These are phyloP conservation scores for Lichtheimia hyalospora DNA, from an alignment of 371 early-diverging fungal species.

Conservation along the genomic window DNA sequence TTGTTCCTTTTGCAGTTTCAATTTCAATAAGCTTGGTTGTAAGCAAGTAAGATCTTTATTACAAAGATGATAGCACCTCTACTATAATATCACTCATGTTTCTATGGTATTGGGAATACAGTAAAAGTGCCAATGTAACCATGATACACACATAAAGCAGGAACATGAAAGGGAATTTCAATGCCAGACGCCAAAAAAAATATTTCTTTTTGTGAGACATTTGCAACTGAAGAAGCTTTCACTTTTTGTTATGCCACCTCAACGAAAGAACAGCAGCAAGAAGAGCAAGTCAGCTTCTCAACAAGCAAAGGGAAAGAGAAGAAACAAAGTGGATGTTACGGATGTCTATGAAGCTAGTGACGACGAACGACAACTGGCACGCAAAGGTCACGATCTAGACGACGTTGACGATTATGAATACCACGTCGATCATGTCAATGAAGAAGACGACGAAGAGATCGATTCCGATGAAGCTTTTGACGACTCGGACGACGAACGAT, in stretches of 20 bases:
- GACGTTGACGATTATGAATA: conserved; percentile 79
- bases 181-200: too few species aligned
- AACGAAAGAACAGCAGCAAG: conserved; percentile 4
- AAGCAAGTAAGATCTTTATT: too few species aligned
- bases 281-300: not conserved
- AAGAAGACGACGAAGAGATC: conserved; percentile 93
- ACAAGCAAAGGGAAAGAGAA: conserved; percentile 11
- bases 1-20: too few species aligned
- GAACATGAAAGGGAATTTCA: too few species aligned
- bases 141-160: too few species aligned
- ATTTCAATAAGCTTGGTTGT: too few species aligned
- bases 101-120: too few species aligned
- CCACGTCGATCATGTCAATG: conserved; percentile 67
- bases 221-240: too few species aligned
- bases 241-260: conserved; percentile 13
- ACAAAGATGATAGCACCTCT: too few species aligned
- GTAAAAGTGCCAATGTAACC: too few species aligned
- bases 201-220: too few species aligned
- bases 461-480: conserved; percentile 91
- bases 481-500: conserved; percentile 81
- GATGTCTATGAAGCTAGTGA: conserved; percentile 62
- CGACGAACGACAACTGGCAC: conserved; percentile 45
- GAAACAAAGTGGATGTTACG: conserved; percentile 8
- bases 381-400: conserved; percentile 65
- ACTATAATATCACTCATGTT: too few species aligned